Evolutionary conservation across 805 yeast genomes (phyloP), one percentile per base, ranked within the genome.

Genomic region (Yarrowia osloensis): DNA sequence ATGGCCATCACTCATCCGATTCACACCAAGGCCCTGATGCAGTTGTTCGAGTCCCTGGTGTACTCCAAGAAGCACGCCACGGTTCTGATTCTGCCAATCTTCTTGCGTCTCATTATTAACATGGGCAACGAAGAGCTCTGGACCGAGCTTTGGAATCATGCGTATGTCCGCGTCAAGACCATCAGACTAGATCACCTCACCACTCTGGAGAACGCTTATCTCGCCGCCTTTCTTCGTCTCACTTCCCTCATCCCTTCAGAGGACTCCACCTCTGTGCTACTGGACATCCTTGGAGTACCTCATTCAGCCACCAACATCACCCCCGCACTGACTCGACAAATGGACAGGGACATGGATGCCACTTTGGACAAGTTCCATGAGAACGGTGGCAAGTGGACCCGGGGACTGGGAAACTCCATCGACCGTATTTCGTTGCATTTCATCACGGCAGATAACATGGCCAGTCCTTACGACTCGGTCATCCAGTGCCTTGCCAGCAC

Each of bases 401-500:
- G 63, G 6, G 49, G 33, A 3, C 5, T 39, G 26, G 63, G 49
- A 4, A 15, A 19, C 28, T 37, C 49, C 49, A 12, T 8, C 2
- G 63, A 57, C 28, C 13, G 13, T 11, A 57, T 57, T 6, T 40
- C 63, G 0, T 19, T 57, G 37, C 24, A 26, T 26, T 57, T 57
- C 11, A 40, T 57, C 28, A 28, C 42, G 19, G 47, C 33, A 26
- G 28, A 28, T 8, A 57, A 57, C 42, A 35, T 57, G 44, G 21
- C 49, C 15, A 39, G 26, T 21, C 63, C 63, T 12, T 57, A 26
- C 6, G 49, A 57, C 21, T 35, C 63, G 5, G 63, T 57, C 35
- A 19, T 57, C 63, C 35, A 40, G 28, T 57, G 63, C 29, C 42
- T 57, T 9, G 47, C 49, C 37, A 57, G 31, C 37, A 40, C 49